Evolutionary conservation across 768 basidiomycete genomes (phyloP), one percentile per base, ranked within the genome.

Genomic region (Calvatia gigantea): DNA sequence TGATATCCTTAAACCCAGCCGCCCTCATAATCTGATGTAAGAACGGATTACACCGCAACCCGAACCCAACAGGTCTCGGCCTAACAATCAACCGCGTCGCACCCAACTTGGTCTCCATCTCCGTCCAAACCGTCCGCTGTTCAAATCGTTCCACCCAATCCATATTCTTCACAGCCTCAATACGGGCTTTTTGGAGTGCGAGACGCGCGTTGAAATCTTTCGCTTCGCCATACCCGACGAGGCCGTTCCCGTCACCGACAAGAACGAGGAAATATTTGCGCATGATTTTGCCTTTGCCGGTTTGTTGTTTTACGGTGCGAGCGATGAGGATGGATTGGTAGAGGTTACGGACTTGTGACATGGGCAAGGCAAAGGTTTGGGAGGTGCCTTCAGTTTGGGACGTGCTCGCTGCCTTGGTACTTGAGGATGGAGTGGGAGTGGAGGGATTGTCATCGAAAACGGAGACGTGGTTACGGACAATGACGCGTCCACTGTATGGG

Each of bases 61-160:
- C 97, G 68, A 98, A 98, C 2, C 97, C 97, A 66, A 91, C 82
- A 6, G 89, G 87, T 29, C 88, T 78, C 0, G 89, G 90, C 23
- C 96, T 82, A 64, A 98, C 70, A 60, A 90, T 80, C 60, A 98
- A 76, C 58, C 80, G 79, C 6, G 91, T 94, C 12, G 89, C 77
- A 15, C 94, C 93, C 59, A 92, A 85, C 73, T 98, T 99, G 60
- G 76, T 77, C 50, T 81, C 75, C 76, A 95, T 83, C 50, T 94
- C 89, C 19, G 93, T 92, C 91, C 92, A 98, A 15, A 97, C 78
- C n/a, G 97, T 98, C 48, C 97, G 82, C 60, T 84, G 76, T 70
- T 99, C 96, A 70, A 94, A 98, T n/a, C 93, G 84, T 61, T 91
- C 88, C 52, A 99, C 92, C 64, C 78, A 87, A 70, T 98, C 97